These are phyloP conservation scores for Teunomyces funiuensis DNA, from an alignment of 805 yeast genomes.

Conservation along the genomic window DNA sequence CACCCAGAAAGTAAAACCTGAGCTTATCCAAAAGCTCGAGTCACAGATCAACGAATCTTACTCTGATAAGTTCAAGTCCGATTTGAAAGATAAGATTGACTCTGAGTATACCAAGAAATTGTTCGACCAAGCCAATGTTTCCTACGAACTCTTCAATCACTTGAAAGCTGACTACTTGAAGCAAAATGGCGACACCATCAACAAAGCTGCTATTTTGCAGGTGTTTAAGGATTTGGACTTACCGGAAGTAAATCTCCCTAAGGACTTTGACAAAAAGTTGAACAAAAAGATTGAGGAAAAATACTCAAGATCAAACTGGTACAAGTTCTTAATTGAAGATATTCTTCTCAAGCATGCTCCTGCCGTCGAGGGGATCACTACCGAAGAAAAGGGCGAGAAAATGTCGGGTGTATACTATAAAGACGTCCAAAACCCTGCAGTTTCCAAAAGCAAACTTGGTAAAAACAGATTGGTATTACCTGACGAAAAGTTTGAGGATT, in stretches of 20 bases:
- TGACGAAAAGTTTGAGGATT: slow-evolving; percentile 17
- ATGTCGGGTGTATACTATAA: slow-evolving; percentile 10
- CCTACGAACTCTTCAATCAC: slow-evolving; percentile 12
- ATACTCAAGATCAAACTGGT: not conserved
- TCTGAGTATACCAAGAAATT: slow-evolving; percentile 13
- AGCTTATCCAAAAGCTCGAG: slow-evolving; percentile 10
- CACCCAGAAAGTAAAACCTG: slow-evolving; percentile 7
- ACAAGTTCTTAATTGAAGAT: slow-evolving; percentile 1
- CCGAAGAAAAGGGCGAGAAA: slow-evolving; percentile 16
- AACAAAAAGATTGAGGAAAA: not conserved
- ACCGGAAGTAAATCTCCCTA: slow-evolving; percentile 7
- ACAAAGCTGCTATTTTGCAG: slow-evolving; percentile 14
- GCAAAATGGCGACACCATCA: slow-evolving; percentile 9
- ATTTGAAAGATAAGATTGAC: slow-evolving; percentile 9
- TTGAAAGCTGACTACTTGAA: slow-evolving; percentile 14
- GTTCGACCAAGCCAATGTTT: slow-evolving; percentile 13
- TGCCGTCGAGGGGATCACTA: slow-evolving; percentile 8
- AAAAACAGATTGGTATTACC: slow-evolving; percentile 15
- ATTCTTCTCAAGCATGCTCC: not conserved
- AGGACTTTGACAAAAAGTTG: slow-evolving; percentile 5
- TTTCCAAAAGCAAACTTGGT: slow-evolving; percentile 13
- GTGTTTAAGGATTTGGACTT: slow-evolving; percentile 10
- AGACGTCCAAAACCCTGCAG: slow-evolving; percentile 12
- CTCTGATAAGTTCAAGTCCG: slow-evolving; percentile 9
- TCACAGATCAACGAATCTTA: slow-evolving; percentile 11